Conservation (phyloP, 2,329 filamentous ascomycete genomes). For the Beauveria pseudobassiana region DNA sequence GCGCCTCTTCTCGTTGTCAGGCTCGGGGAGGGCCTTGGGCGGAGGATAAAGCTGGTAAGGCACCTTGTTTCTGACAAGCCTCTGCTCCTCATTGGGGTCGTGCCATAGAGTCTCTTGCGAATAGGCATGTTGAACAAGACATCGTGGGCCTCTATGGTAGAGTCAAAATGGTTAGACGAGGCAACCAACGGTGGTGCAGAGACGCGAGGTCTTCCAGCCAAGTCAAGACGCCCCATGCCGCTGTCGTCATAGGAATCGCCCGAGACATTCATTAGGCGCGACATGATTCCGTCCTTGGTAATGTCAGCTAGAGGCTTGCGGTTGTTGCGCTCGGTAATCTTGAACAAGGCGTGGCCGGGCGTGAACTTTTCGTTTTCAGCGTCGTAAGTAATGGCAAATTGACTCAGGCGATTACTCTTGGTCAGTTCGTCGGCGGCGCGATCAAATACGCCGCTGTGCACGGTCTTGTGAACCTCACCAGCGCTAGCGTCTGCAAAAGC, state of each 20-base stretch:
- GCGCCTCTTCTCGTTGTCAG: slow-evolving; percentile 71
- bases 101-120: slow-evolving; percentile 67
- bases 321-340: slow-evolving; percentile 65
- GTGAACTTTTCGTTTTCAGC: slow-evolving; percentile 56
- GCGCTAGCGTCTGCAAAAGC: slow-evolving; percentile 79
- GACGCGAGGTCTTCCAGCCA: slow-evolving; percentile 69
- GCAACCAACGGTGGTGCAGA: slow-evolving; percentile 83
- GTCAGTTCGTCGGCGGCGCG: slow-evolving; percentile 57
- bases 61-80: slow-evolving; percentile 66
- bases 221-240: slow-evolving; percentile 72
- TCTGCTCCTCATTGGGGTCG: slow-evolving; percentile 59
- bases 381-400: slow-evolving; percentile 63
- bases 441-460: slow-evolving; percentile 63
- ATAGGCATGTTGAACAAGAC: slow-evolving; percentile 72
- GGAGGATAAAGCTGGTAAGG: slow-evolving; percentile 58
- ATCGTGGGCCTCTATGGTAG: slow-evolving; percentile 59
- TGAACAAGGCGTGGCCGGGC: slow-evolving; percentile 72
- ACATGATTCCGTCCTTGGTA: slow-evolving; percentile 64
- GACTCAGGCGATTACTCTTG: slow-evolving; percentile 53
- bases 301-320: slow-evolving; percentile 60
- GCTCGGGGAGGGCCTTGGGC: slow-evolving; percentile 62
- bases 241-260: slow-evolving; percentile 56
- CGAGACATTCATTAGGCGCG: slow-evolving; percentile 72
- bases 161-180: slow-evolving; percentile 60
- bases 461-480: slow-evolving; percentile 62